These are phyloP conservation scores for Beauveria caledonica DNA, from an alignment of 2,329 filamentous ascomycete genomes.

Conservation along the genomic window DNA sequence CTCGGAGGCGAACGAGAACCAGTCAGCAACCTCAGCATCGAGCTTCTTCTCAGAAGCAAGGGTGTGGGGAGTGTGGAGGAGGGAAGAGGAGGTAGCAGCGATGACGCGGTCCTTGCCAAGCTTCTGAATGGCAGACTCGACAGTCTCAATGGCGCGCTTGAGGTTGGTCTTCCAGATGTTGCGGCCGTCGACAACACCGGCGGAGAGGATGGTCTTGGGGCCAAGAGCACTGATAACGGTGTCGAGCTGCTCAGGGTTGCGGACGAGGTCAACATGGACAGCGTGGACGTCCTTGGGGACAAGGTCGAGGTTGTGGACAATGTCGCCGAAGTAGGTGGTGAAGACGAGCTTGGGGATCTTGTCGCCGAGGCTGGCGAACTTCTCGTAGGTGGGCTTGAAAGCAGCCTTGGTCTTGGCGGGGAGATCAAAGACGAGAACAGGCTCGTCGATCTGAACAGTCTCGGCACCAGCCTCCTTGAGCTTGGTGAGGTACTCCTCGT, in stretches of 20 bases:
- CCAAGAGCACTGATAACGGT: conserved; percentile 76
- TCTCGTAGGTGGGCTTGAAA: conserved; percentile 97
- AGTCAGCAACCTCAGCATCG: conserved; percentile 84
- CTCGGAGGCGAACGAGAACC: conserved; percentile 97
- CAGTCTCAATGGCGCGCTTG: conserved; percentile 83
- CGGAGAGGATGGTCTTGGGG: conserved; percentile 82
- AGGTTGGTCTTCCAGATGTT: conserved; percentile 99
- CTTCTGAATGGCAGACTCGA: conserved; percentile 85
- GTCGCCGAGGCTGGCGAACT: conserved; percentile 66
- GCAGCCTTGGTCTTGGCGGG: conserved; percentile 84
- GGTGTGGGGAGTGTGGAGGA: conserved; percentile 97
- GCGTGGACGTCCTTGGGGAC: conserved; percentile 72
- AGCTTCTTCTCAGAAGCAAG: conserved; percentile 98
- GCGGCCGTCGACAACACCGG: conserved; percentile 93
- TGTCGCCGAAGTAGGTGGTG: conserved; percentile 98
- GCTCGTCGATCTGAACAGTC: conserved; percentile 97
- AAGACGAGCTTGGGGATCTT: conserved; percentile 82
- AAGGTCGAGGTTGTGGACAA: conserved; percentile 96
- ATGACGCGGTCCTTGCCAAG: conserved; percentile 97
- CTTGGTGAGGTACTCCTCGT: conserved; percentile 84
- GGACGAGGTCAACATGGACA: conserved; percentile 92
- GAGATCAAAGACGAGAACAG: conserved; percentile 90
- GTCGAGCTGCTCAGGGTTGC: conserved; percentile 95
- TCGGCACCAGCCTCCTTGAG: conserved; percentile 95
- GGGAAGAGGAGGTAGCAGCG: conserved; percentile 91